A percentile compares a stretch with the other conserved stretches of the same genome.
These are phyloP conservation scores for Tausonia pullulans DNA, from an alignment of 1,284 basidiomycete genomes.

Conservation along the genomic window DNA sequence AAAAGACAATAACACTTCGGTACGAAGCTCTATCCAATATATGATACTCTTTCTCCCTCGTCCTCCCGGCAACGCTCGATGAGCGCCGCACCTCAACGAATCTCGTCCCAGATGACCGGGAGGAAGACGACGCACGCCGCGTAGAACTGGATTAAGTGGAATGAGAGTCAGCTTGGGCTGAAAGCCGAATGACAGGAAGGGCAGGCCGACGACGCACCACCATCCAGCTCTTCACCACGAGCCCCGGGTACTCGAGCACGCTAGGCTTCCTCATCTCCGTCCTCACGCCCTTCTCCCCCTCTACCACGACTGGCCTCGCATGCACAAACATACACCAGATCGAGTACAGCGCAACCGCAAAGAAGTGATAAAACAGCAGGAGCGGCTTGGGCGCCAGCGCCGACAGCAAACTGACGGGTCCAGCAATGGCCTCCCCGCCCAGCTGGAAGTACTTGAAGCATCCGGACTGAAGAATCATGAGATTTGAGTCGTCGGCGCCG, in stretches of 20 bases:
- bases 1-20: background rate
- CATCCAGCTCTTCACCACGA: slow-evolving; percentile 44
- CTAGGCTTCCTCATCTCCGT: slow-evolving; percentile 30
- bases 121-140: slow-evolving; percentile 75
- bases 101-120: slow-evolving; percentile 74
- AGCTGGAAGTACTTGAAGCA: slow-evolving; percentile 97
- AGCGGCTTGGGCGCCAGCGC: slow-evolving; percentile 63
- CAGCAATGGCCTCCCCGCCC: slow-evolving; percentile 78
- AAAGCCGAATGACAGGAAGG: background rate
- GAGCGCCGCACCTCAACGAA: background rate
- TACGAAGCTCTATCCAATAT: background rate
- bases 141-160: slow-evolving; percentile 50
- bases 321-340: slow-evolving; percentile 77
- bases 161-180: background rate
- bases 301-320: slow-evolving; percentile 35
- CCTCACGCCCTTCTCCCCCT: slow-evolving; percentile 16
- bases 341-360: slow-evolving; percentile 85
- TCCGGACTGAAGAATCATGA: slow-evolving; percentile 76
- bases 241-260: slow-evolving; percentile 48
- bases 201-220: slow-evolving; percentile 43
- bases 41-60: background rate
- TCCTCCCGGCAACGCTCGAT: background rate
- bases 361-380: slow-evolving; percentile 84
- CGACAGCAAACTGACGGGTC: slow-evolving; percentile 76
- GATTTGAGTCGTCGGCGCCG: slow-evolving; percentile 65